Base-by-base conservation (phyloP, 768 basidiomycete species). In the Hygrophorus pudorinus region DNA sequence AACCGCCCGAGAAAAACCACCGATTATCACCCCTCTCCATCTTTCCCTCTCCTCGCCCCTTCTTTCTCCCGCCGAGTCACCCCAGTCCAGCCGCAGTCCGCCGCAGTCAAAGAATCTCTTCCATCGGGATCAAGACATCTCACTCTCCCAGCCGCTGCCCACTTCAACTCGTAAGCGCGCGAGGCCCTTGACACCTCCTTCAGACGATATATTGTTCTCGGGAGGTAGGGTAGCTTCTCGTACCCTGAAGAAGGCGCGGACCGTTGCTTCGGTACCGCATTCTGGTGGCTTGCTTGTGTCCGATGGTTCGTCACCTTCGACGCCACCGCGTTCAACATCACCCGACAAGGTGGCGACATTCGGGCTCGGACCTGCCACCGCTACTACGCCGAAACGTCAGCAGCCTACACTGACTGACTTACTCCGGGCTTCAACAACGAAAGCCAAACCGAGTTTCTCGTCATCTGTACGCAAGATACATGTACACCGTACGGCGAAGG, bases 341-440 rank as follows among this genome's bases (percentile, higher is more conserved):
- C 41, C 56, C 20, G 55, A 50, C 10, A 55, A 60, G 45, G 48
- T 51, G n/a, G 48, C 52, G 24, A 41, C 50, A 10, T 46, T 56
- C 1, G 54, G 56, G 13, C 49, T 62, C 11, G 54, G 57, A 3
- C 45, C 45, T 7, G 56, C 56, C 2, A 59, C 61, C 10, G 52
- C 57, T 9, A 57, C 57, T 2, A 53, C 58, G 35, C 56, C 55
- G 17, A 47, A 45, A 7, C 46, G 38, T n/a, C 38, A 51, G 11
- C 42, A 68, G 36, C 72, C 66, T 10, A 70, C 62, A 8, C 56
- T 70, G 27, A 68, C 62, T 1, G 70, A 70, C 37, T 65, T 75
- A 10, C 59, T 73, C 24, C 3, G 24, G 1, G 71, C 70, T 1
- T 68, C 70, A 16, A 62, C 68, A 16, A 65, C 65, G 43, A 58